These are phyloP conservation scores for Gaertneriomyces semiglobifer DNA, from an alignment of 192 early-diverging fungal genomes.

Conservation along the genomic window DNA sequence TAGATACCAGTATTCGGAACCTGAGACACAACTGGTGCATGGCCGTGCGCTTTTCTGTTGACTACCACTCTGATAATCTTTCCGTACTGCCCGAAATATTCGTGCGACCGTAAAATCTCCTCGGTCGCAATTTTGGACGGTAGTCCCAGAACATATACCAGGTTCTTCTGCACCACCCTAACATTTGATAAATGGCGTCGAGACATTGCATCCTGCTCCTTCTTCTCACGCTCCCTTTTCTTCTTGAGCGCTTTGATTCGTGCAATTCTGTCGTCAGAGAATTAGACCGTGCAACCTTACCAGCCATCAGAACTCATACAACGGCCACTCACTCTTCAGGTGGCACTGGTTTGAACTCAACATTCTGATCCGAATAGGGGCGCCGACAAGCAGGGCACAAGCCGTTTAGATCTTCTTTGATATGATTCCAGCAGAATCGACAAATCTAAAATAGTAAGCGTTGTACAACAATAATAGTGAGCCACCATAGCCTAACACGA, in stretches of 20 bases:
- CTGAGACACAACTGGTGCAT: slow-evolving; percentile 51
- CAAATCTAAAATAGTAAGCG: slow-evolving; percentile 72
- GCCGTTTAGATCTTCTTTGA: slow-evolving; percentile 88
- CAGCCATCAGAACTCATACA: slow-evolving; percentile 10
- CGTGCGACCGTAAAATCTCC: slow-evolving; percentile 79
- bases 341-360: slow-evolving; percentile 84
- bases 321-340: slow-evolving; percentile 74
- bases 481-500: too few species aligned
- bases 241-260: slow-evolving; percentile 77
- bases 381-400: slow-evolving; percentile 94
- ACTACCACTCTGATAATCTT: slow-evolving; percentile 93
- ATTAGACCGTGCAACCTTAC: not conserved
- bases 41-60: slow-evolving; percentile 63
- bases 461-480: too few species aligned
- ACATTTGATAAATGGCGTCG: slow-evolving; percentile 81
- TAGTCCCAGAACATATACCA: slow-evolving; percentile 95
- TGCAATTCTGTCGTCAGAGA: slow-evolving; percentile 40
- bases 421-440: slow-evolving; percentile 98
- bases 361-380: slow-evolving; percentile 81
- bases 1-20: slow-evolving; percentile 72
- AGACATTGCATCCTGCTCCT: slow-evolving; percentile 77
- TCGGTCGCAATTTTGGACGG: slow-evolving; percentile 82
- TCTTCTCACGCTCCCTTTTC: slow-evolving; percentile 86
- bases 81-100: slow-evolving; percentile 98
- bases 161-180: slow-evolving; percentile 93